A percentile compares a stretch with the other conserved stretches of the same genome.
Evolutionary conservation across 176 grass and related monocot genomes (phyloP).

Genomic region (Rhynchospora tenuis): DNA sequence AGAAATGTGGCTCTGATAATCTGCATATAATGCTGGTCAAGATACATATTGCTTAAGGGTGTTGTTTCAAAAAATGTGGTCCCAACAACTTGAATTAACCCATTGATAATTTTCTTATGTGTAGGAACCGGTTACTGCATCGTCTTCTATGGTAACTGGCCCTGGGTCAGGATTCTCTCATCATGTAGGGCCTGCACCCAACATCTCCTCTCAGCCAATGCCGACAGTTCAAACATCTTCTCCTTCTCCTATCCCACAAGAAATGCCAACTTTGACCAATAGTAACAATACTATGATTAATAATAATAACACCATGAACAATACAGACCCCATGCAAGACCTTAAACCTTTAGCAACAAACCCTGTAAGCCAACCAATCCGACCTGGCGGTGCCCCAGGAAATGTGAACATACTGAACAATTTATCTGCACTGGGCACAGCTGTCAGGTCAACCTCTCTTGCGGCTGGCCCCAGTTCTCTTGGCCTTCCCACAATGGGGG

Average conservation of each 20-base stretch:
- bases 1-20: background rate
- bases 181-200: slow-evolving; percentile 45
- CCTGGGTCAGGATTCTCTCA: slow-evolving; percentile 5
- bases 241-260: slow-evolving; percentile 76
- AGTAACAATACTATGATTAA: slow-evolving; percentile 13
- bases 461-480: slow-evolving; percentile 45
- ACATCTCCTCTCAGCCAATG: slow-evolving; percentile 62
- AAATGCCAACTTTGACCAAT: slow-evolving; percentile 61
- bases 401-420: slow-evolving; percentile 83
- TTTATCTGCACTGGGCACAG: slow-evolving; percentile 54
- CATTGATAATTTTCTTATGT: background rate
- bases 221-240: slow-evolving; percentile 57
- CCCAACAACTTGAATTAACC: background rate
- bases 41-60: background rate
- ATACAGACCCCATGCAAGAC: slow-evolving; percentile 41
- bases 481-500: slow-evolving; percentile 60
- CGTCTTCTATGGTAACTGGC: slow-evolving; percentile 8
- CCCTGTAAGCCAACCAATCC: slow-evolving; percentile 49
- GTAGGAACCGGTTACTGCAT: slow-evolving; percentile 10
- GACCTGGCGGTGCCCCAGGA: slow-evolving; percentile 49
- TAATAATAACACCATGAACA: background rate
- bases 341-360: slow-evolving; percentile 63
- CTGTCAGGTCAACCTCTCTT: slow-evolving; percentile 55
- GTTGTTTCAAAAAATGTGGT: background rate
- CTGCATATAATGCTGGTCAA: background rate